Conservation (phyloP, 2,329 filamentous ascomycete species). For the Diaporthe citri region DNA sequence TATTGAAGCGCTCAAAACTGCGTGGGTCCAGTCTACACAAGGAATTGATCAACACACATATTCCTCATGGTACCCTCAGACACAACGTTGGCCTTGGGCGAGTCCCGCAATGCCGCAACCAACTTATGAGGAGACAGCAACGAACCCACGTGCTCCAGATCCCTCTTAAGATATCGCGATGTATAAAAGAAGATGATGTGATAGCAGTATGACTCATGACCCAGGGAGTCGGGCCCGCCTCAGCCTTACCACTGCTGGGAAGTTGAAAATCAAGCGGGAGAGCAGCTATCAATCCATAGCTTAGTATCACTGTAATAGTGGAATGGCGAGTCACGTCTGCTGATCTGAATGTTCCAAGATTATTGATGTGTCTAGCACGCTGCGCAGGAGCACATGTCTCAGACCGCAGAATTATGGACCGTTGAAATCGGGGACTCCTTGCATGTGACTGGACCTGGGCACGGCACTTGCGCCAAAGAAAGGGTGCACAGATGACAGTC, state of each 20-base stretch:
- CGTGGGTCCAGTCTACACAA: neutral
- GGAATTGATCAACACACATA: neutral
- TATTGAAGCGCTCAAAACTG: no score
- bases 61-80: neutral
- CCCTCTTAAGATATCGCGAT: neutral
- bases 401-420: neutral
- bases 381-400: constrained; percentile 1
- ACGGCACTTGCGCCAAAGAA: neutral
- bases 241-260: neutral
- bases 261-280: neutral
- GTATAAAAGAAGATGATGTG: neutral
- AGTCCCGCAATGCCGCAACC: neutral
- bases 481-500: neutral
- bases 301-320: neutral
- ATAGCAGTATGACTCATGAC: neutral
- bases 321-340: constrained; percentile 9
- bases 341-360: constrained; percentile 1
- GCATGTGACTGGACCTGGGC: neutral
- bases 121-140: neutral
- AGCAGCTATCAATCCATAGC: neutral
- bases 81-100: neutral
- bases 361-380: neutral
- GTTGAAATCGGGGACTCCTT: neutral
- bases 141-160: neutral
- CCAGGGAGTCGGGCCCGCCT: neutral